Conservation (phyloP, 2,329 filamentous ascomycete species). For the Neoscytalidium dimidiatum region DNA sequence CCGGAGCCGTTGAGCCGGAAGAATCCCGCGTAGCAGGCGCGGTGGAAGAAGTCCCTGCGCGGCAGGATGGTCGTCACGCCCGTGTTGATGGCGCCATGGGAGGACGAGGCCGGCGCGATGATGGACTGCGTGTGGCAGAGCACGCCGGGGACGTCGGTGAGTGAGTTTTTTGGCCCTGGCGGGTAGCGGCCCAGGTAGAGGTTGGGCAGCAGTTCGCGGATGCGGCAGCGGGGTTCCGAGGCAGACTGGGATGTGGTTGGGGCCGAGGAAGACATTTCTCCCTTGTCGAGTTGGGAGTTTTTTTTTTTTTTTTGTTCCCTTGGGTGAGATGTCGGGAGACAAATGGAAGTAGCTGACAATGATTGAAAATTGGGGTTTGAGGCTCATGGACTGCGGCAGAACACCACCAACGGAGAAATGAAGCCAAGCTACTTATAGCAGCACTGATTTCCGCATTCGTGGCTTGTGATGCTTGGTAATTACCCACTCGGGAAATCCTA, state of each 20-base stretch:
- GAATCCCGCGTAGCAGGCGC: conserved; percentile 45
- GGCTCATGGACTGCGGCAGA: not conserved
- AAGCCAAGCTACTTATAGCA: not conserved
- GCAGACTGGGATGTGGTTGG: not conserved
- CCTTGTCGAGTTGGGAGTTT: too few species aligned
- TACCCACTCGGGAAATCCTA: not conserved
- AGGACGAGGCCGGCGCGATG: conserved; percentile 29
- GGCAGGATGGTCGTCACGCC: conserved; percentile 49
- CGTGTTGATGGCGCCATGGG: conserved; percentile 39
- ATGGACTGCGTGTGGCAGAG: conserved; percentile 45
- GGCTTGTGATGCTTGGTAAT: not conserved
- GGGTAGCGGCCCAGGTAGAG: conserved; percentile 39
- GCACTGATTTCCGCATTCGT: not conserved
- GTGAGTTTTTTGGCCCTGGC: conserved; percentile 43
- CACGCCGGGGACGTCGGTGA: conserved; percentile 49
- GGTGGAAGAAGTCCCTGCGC: conserved; percentile 43
- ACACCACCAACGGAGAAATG: not conserved
- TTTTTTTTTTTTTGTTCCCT: too few species aligned
- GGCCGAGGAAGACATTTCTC: not conserved
- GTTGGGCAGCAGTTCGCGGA: conserved; percentile 42
- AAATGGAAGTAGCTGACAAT: too few species aligned
- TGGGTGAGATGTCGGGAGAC: too few species aligned
- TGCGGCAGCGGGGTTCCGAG: conserved; percentile 29
- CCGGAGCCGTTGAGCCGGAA: conserved; percentile 67
- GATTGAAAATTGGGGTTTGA: too few species aligned